These are phyloP conservation scores for Dendrothele bispora DNA, from an alignment of 768 basidiomycete species.

Conservation along the genomic window DNA sequence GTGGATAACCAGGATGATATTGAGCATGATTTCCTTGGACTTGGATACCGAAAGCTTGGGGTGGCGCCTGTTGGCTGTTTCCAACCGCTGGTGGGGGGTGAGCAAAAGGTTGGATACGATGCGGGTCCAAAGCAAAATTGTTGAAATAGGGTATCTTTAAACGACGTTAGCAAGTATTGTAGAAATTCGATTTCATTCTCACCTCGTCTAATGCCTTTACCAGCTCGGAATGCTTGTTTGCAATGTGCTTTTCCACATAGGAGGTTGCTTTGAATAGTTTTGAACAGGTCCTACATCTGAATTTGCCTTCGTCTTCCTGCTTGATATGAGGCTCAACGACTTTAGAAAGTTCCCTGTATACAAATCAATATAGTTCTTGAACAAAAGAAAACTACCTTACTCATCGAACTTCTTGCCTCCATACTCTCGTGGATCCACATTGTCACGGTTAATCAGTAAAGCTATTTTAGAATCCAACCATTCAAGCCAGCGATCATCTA, in stretches of 20 bases:
- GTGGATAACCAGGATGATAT: constrained; percentile 34
- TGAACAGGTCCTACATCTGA: constrained; percentile 93
- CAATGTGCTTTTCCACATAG: constrained; percentile 97
- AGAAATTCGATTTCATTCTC: constrained; percentile 19
- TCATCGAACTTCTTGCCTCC: constrained; percentile 90
- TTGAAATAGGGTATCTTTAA: constrained; percentile 85
- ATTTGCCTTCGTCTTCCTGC: constrained; percentile 96
- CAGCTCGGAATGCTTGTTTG: constrained; percentile 89
- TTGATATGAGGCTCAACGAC: constrained; percentile 81
- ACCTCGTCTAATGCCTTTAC: constrained; percentile 87
- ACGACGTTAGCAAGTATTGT: constrained; percentile 7
- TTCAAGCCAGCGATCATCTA: constrained; percentile 89
- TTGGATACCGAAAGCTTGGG: constrained; percentile 84
- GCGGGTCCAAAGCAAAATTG: constrained; percentile 95
- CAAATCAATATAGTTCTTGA: constrained; percentile 11
- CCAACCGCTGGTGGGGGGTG: constrained; percentile 72
- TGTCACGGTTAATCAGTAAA: constrained; percentile 73
- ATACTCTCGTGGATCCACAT: constrained; percentile 84
- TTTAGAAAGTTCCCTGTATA: constrained; percentile 74
- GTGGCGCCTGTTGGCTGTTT: constrained; percentile 63
- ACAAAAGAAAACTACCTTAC: constrained; percentile 46
- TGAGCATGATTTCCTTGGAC: constrained; percentile 40
- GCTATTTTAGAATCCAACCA: constrained; percentile 86
- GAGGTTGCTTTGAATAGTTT: constrained; percentile 97
- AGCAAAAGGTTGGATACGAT: constrained; percentile 82